These are phyloP conservation scores for Chrysanthemum seticuspe DNA, from an alignment of 129 eudicot species.

Conservation along the genomic window DNA sequence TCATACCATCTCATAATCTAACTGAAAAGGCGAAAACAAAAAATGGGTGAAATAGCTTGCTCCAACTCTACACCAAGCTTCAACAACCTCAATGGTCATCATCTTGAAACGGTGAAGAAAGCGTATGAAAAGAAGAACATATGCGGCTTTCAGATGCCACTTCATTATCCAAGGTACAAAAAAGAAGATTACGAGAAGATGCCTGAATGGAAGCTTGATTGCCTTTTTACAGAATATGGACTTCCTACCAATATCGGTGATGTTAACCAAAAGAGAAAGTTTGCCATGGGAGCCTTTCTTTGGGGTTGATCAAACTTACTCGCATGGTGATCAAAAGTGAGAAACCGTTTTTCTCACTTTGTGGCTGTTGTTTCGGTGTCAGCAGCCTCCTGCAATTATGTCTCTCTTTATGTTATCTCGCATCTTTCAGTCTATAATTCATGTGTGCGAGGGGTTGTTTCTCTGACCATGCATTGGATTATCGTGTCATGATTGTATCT, in stretches of 20 bases:
- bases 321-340: not conserved
- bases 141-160: conserved; percentile 54
- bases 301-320: conserved; percentile 33
- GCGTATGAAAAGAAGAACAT: conserved; percentile 4
- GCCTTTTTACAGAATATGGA: conserved; percentile 55
- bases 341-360: not conserved
- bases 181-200: conserved; percentile 52
- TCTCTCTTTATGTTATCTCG: not conserved
- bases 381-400: not conserved
- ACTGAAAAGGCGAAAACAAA: not conserved
- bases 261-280: conserved; percentile 52
- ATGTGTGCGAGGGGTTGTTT: not conserved
- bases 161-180: conserved; percentile 56
- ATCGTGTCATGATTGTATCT: not conserved
- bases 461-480: not conserved
- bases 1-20: not conserved
- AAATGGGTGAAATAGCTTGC: conserved; percentile 29
- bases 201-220: conserved; percentile 62
- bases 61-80: not conserved
- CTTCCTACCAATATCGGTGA: conserved; percentile 42
- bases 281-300: conserved; percentile 65
- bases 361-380: not conserved
- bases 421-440: too few relatives aligned
- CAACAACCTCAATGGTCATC: conserved; percentile 6
- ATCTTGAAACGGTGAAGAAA: conserved; percentile 15